phyloP scores from a whole-genome alignment of 768 basidiomycete species.

The Tulasnella sp. region DNA sequence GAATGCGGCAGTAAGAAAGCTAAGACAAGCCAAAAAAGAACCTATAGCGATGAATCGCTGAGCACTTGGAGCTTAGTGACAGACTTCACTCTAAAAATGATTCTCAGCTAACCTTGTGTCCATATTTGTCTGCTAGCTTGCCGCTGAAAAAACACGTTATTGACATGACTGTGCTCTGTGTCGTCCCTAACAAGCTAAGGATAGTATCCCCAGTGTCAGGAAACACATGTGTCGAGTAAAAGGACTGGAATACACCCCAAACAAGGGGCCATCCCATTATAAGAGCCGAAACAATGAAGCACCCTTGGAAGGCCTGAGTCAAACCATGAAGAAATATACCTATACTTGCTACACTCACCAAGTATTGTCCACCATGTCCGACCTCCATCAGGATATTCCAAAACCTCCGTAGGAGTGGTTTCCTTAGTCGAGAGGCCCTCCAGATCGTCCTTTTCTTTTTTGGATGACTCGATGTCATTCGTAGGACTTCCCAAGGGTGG shows the following conservation, averaged over 20 bases:
- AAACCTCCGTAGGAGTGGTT: too few relatives aligned
- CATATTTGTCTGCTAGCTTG: conserved; percentile 17
- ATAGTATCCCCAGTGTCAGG: conserved; percentile 12
- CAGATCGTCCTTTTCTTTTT: too few relatives aligned
- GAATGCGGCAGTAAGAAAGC: conserved; percentile 13
- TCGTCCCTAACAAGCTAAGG: conserved; percentile 13
- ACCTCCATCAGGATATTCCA: conserved; percentile 18
- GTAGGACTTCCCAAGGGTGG: too few relatives aligned
- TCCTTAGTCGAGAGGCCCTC: too few relatives aligned
- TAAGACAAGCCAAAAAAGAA: conserved; percentile 3
- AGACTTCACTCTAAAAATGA: background rate
- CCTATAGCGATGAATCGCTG: conserved; percentile 15
- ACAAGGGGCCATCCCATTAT: conserved; percentile 1
- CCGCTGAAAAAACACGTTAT: conserved; percentile 17
- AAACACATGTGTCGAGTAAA: conserved; percentile 14
- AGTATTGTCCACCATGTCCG: conserved; percentile 17
- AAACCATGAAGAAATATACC: background rate
- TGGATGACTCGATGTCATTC: too few relatives aligned
- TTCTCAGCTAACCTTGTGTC: background rate
- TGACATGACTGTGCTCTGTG: conserved; percentile 14
- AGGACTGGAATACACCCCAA: conserved; percentile 18
- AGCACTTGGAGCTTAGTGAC: background rate
- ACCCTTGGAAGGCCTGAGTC: background rate
- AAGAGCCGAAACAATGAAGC: background rate
- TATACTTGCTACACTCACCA: conserved; percentile 12